Evolutionary conservation across 164 flowering plant genomes (phyloP).

Genomic region (Vitis cinerea): DNA sequence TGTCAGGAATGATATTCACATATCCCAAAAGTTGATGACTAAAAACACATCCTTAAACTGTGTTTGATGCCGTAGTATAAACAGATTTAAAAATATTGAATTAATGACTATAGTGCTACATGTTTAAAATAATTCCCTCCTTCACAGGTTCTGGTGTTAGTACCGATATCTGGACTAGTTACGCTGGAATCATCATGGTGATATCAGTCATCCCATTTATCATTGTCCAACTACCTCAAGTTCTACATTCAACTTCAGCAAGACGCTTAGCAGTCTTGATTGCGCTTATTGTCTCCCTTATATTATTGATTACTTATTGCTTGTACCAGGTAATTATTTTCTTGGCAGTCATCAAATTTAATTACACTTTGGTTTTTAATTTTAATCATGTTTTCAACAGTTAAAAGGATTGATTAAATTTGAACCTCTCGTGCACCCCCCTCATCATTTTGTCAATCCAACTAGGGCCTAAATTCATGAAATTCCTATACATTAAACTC

Average conservation of each 20-base stretch:
- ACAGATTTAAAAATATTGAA: no score
- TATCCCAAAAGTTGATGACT: no score
- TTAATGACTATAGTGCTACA: no score
- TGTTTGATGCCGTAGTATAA: no score
- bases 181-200: constrained; percentile 85
- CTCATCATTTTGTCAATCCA: no score
- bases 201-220: constrained; percentile 83
- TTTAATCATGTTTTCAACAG: not conserved
- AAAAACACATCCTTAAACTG: no score
- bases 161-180: constrained; percentile 76
- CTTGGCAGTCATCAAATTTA: not conserved
- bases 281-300: constrained; percentile 58
- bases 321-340: constrained; percentile 70
- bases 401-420: no score
- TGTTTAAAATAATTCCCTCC: not conserved
- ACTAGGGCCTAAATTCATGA: no score
- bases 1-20: no score
- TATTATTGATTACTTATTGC: constrained; percentile 65
- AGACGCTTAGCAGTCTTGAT: constrained; percentile 64
- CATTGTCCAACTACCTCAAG: constrained; percentile 74
- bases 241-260: constrained; percentile 54
- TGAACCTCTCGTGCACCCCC: no score
- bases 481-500: no score
- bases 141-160: constrained; percentile 73
- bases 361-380: not conserved